Conservation (phyloP, 2,329 filamentous ascomycete genomes). For the Sordariomycetes sp. region DNA sequence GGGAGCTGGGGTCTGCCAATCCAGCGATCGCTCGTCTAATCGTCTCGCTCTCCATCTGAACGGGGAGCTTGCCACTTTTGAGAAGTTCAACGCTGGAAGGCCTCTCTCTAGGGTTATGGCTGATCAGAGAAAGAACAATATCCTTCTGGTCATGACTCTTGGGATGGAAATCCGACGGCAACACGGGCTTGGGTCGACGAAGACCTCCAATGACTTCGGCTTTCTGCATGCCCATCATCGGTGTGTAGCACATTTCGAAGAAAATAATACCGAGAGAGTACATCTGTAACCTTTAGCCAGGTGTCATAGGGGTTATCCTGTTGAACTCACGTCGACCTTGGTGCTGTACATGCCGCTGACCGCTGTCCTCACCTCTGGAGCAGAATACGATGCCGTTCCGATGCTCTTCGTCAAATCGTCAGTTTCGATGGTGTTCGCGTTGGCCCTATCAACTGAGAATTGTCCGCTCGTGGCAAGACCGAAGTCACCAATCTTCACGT, state of each 20-base stretch:
- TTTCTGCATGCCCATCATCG: slow-evolving; percentile 58
- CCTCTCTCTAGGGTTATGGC: slow-evolving; percentile 71
- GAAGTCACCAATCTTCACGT: slow-evolving; percentile 95
- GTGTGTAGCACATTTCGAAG: slow-evolving; percentile 86
- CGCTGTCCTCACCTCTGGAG: slow-evolving; percentile 77
- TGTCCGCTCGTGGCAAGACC: slow-evolving; percentile 87
- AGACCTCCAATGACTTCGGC: slow-evolving; percentile 57
- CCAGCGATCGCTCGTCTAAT: slow-evolving; percentile 76
- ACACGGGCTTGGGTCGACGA: slow-evolving; percentile 53
- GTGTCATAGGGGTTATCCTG: neutral
- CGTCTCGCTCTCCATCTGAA: slow-evolving; percentile 88
- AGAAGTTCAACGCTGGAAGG: slow-evolving; percentile 77
- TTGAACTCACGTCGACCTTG: slow-evolving; percentile 70
- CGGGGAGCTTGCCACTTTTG: slow-evolving; percentile 75
- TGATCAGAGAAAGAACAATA: slow-evolving; percentile 72
- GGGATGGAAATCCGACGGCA: slow-evolving; percentile 66
- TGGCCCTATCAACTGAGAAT: slow-evolving; percentile 50
- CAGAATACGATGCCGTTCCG: slow-evolving; percentile 82
- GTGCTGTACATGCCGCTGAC: slow-evolving; percentile 73
- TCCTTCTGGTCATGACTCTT: slow-evolving; percentile 65
- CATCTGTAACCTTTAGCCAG: slow-evolving; percentile 48
- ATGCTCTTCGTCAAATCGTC: slow-evolving; percentile 63
- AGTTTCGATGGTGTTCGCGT: slow-evolving; percentile 30
- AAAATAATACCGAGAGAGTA: slow-evolving; percentile 96
- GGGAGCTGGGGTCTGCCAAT: slow-evolving; percentile 72